Evolutionary conservation across 2,329 filamentous ascomycete species (phyloP).

Genomic region (Alternaria gansuensis): DNA sequence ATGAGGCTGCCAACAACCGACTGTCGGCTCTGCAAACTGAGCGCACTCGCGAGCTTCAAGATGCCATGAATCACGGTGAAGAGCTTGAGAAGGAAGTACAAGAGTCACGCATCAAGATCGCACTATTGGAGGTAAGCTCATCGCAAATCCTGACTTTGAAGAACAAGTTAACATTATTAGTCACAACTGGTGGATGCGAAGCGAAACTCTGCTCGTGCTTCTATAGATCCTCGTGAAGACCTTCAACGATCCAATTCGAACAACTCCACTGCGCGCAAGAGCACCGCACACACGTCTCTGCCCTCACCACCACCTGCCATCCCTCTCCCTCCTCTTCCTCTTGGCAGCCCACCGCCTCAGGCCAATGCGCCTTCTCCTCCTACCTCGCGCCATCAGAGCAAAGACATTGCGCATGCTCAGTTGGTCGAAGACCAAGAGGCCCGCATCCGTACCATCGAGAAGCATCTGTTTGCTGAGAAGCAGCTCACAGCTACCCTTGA

Average conservation of each 20-base stretch:
- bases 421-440: slow-evolving; percentile 94
- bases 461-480: slow-evolving; percentile 94
- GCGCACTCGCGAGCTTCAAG: slow-evolving; percentile 55
- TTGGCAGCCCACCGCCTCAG: slow-evolving; percentile 56
- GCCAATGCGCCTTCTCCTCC: slow-evolving; percentile 65
- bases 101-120: slow-evolving; percentile 78
- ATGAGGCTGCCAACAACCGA: slow-evolving; percentile 83
- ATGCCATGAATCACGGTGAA: slow-evolving; percentile 53
- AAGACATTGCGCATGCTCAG: slow-evolving; percentile 79
- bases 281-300: slow-evolving; percentile 79
- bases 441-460: slow-evolving; percentile 94
- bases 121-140: slow-evolving; percentile 74
- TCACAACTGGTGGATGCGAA: slow-evolving; percentile 69
- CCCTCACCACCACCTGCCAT: slow-evolving; percentile 95
- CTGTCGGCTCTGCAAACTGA: slow-evolving; percentile 72
- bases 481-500: slow-evolving; percentile 95
- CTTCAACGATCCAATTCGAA: slow-evolving; percentile 66
- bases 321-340: slow-evolving; percentile 88
- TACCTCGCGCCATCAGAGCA: slow-evolving; percentile 78
- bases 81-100: slow-evolving; percentile 71
- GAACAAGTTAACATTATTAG: slow-evolving; percentile 53
- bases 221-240: slow-evolving; percentile 56
- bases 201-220: slow-evolving; percentile 59
- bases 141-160: neutral
- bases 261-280: slow-evolving; percentile 82